These are phyloP conservation scores for Hippophae tibetana DNA, from an alignment of 306 rosid genomes.

Conservation along the genomic window DNA sequence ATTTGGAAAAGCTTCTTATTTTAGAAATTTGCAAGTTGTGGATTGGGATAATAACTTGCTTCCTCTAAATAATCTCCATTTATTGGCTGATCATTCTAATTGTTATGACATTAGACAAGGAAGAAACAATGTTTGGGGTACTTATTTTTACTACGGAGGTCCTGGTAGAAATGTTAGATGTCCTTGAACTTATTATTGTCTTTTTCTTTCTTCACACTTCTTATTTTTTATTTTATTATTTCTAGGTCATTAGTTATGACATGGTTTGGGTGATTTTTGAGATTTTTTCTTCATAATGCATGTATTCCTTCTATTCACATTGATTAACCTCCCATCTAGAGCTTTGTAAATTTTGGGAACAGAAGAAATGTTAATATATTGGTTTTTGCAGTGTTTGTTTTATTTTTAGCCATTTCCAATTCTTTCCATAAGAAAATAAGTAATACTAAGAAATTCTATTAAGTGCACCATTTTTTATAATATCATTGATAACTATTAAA, in stretches of 20 bases:
- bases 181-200: constrained; percentile 39
- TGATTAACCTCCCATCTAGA: constrained; percentile 24
- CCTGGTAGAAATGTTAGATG: constrained; percentile 94
- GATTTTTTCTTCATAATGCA: constrained; percentile 20
- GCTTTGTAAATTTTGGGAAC: constrained; percentile 43
- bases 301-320: constrained; percentile 13
- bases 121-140: constrained; percentile 78
- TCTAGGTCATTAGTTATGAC: constrained; percentile 14
- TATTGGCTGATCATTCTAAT: constrained; percentile 70
- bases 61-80: constrained; percentile 66
- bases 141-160: constrained; percentile 95
- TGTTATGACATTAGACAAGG: constrained; percentile 88
- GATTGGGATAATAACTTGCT: constrained; percentile 97
- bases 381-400: constrained; percentile 15
- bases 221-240: constrained; percentile 15
- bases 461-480: too few species aligned
- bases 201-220: constrained; percentile 13
- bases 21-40: constrained; percentile 79
- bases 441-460: background rate
- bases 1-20: constrained; percentile 83
- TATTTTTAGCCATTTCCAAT: constrained; percentile 8
- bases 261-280: constrained; percentile 28
- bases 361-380: constrained; percentile 24
- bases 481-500: too few species aligned
- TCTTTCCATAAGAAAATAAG: background rate